These are phyloP conservation scores for Sporothrix inflata DNA, from an alignment of 2,329 filamentous ascomycete genomes.

Conservation along the genomic window DNA sequence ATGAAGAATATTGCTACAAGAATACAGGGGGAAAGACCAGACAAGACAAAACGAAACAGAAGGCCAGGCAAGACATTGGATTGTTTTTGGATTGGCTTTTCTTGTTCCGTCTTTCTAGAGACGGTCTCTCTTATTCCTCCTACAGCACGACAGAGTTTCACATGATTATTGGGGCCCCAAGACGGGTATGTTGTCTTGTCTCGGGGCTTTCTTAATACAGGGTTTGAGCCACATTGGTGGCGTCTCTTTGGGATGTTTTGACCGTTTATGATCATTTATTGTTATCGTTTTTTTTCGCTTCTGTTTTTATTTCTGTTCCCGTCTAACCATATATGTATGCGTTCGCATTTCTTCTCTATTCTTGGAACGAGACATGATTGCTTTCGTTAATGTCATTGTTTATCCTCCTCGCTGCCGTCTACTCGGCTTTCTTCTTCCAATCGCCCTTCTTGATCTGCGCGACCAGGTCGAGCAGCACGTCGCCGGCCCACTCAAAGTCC, in stretches of 20 bases:
- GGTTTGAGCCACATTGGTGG: conserved; percentile 5
- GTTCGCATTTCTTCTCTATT: background rate
- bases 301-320: background rate
- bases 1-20: background rate
- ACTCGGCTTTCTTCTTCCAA: conserved; percentile 27
- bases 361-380: background rate
- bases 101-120: background rate
- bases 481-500: conserved; percentile 67
- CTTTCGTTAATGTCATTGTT: background rate
- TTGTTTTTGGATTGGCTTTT: background rate
- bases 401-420: background rate
- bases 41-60: background rate
- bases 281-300: background rate
- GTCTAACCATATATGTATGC: background rate
- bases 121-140: background rate
- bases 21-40: background rate
- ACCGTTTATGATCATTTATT: background rate
- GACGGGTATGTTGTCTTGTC: background rate
- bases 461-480: conserved; percentile 47
- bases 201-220: background rate
- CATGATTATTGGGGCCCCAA: background rate
- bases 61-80: background rate
- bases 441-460: conserved; percentile 31
- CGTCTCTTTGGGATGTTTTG: background rate
- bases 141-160: conserved; percentile 19